Percentiles rank a stretch among this genome's conserved stretches.
phyloP scores from a whole-genome alignment of 2,329 filamentous ascomycete genomes.

The Talaromyces rugulosus region DNA sequence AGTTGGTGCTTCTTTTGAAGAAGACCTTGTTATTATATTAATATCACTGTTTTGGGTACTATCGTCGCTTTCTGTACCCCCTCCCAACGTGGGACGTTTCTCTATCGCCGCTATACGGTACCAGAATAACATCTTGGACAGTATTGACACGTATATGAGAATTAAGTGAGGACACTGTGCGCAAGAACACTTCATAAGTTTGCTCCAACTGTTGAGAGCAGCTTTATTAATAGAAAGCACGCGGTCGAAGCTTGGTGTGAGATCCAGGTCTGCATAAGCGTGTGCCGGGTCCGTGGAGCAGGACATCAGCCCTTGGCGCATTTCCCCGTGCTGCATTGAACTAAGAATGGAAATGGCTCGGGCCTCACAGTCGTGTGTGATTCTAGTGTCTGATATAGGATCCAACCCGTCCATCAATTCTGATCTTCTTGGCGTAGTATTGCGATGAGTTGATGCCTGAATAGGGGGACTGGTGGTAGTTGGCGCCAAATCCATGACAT shows the following conservation, averaged over 20 bases:
- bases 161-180: conserved; percentile 4
- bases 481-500: neutral
- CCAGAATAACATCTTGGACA: conserved; percentile 7
- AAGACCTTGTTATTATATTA: neutral
- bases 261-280: neutral
- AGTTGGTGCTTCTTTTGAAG: neutral
- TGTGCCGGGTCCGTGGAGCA: neutral
- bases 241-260: conserved; percentile 3
- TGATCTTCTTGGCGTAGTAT: neutral
- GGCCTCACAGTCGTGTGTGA: conserved; percentile 5
- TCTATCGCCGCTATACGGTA: conserved; percentile 7
- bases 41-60: neutral
- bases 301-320: neutral
- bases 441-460: neutral
- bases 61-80: neutral
- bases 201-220: neutral
- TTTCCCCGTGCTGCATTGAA: conserved; percentile 3
- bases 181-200: conserved; percentile 3
- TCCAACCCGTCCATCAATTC: neutral
- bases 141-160: conserved; percentile 3
- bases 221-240: conserved; percentile 1
- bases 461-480: neutral
- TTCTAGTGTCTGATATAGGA: neutral
- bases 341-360: conserved; percentile 5
- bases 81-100: neutral